Base-by-base conservation (phyloP, 495 filamentous ascomycete genomes). In the Aspergillus bertholletiae region DNA sequence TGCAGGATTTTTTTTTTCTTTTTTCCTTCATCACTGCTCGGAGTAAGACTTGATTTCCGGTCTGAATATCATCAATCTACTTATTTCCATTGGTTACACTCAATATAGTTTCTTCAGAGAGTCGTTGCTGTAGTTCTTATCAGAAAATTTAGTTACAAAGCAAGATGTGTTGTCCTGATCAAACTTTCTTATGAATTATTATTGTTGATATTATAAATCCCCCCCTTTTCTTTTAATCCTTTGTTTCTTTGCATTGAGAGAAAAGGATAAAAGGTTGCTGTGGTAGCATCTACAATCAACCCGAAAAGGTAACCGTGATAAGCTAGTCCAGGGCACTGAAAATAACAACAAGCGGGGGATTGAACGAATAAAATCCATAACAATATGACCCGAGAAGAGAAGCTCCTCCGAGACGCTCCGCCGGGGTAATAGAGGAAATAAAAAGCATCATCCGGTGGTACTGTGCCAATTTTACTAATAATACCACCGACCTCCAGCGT, bases 401-500 rank as follows among this genome's bases (percentile, higher is more conserved):
- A 46, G 23, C 5, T 5, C 13, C 37, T 40, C 37, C 37, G 37
- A 46, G 44, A 46, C 26, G 44, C 23, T 46, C 44, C 44, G 26
- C 30, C 30, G 27, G 23, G 21, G 15, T 6, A 21, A 46, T n/a
- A 28, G 44, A 46, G 18, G n/a, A 46, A 24, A 21, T 24, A 24
- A 24, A 7, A 46, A 2, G 43, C 17, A 43, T 43, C 20, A 40
- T n/a, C n/a, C n/a, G 45, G 27, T 47, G 26, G 46, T 22, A 20
- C 30, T n/a, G n/a, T n/a, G n/a, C n/a, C n/a, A n/a, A n/a, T n/a
- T n/a, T n/a, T n/a, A n/a, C n/a, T n/a, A n/a, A n/a, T n/a, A n/a
- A 43, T 59, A 34, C 52, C 48, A 51, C 50, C 48, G 53, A 60
- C 57, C 57, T 32, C 18, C 61, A 65, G 62, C 62, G 62, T 65